Conservation (phyloP, 441 rosid species). For the Isatis lusitanica region DNA sequence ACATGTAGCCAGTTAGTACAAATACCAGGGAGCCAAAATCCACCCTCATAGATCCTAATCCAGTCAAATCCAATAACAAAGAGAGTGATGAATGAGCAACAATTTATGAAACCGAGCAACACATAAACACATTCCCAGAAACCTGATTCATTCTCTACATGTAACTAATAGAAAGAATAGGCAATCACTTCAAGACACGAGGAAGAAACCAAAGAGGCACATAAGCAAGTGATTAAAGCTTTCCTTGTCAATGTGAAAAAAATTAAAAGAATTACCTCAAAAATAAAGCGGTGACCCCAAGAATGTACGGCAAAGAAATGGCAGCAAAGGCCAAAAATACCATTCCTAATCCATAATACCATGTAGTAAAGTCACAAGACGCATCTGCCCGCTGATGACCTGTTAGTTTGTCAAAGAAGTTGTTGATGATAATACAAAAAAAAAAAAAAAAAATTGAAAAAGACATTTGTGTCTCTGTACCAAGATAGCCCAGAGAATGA, state of each 20-base stretch:
- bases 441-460: neutral
- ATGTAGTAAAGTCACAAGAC: slow-evolving; percentile 52
- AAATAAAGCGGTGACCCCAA: slow-evolving; percentile 87
- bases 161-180: neutral
- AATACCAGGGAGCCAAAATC: neutral
- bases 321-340: slow-evolving; percentile 62
- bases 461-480: neutral
- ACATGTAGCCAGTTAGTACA: slow-evolving; percentile 9
- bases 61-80: neutral
- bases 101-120: neutral
- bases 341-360: slow-evolving; percentile 82
- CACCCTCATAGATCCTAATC: neutral
- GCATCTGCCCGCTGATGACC: slow-evolving; percentile 73
- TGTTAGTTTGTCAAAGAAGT: slow-evolving; percentile 34
- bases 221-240: neutral
- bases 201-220: neutral
- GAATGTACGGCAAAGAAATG: slow-evolving; percentile 73
- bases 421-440: neutral
- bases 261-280: slow-evolving; percentile 47
- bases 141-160: neutral
- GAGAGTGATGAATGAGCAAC: neutral
- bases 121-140: neutral
- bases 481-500: slow-evolving; percentile 3
- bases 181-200: neutral
- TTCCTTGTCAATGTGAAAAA: slow-evolving; percentile 1